phyloP scores from a whole-genome alignment of 2,329 filamentous ascomycete species.

The Cadophora sp. region DNA sequence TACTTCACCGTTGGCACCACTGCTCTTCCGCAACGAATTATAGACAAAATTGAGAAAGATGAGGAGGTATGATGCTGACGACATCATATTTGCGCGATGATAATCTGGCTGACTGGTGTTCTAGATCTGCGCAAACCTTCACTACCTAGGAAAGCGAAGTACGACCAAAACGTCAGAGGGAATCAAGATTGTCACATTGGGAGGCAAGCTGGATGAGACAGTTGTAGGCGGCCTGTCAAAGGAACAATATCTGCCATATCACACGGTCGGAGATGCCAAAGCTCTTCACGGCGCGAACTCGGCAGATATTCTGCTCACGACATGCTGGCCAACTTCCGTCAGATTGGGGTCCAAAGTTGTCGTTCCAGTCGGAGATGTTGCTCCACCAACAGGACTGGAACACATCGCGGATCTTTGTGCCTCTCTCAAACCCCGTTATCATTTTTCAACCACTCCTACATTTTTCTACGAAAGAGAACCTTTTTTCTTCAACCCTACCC shows the following conservation, averaged over 20 bases:
- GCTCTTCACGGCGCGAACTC: constrained; percentile 76
- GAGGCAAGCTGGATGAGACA: constrained; percentile 71
- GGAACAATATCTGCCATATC: constrained; percentile 78
- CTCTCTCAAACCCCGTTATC: constrained; percentile 87
- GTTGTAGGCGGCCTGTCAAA: constrained; percentile 68
- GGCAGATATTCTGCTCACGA: constrained; percentile 87
- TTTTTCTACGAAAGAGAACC: constrained; percentile 87
- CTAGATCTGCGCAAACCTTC: constrained; percentile 87
- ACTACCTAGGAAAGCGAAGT: constrained; percentile 86
- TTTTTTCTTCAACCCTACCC: constrained; percentile 73
- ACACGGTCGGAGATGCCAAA: constrained; percentile 79
- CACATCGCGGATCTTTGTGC: constrained; percentile 81
- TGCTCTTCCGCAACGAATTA: constrained; percentile 73
- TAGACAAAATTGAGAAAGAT: constrained; percentile 75
- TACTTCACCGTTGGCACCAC: constrained; percentile 87
- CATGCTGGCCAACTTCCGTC: constrained; percentile 81
- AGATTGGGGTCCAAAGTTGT: constrained; percentile 70
- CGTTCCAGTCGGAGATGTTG: constrained; percentile 56
- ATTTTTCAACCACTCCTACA: constrained; percentile 73
- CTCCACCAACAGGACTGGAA: constrained; percentile 61
- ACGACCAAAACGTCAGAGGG: constrained; percentile 90
- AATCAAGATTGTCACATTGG: constrained; percentile 84
- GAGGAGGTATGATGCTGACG: constrained; percentile 54
- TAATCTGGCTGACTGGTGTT: constrained; percentile 20
- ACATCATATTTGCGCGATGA: not conserved